Conservation (phyloP, 78 protist genomes). For the Reticulomyxa filosa region DNA sequence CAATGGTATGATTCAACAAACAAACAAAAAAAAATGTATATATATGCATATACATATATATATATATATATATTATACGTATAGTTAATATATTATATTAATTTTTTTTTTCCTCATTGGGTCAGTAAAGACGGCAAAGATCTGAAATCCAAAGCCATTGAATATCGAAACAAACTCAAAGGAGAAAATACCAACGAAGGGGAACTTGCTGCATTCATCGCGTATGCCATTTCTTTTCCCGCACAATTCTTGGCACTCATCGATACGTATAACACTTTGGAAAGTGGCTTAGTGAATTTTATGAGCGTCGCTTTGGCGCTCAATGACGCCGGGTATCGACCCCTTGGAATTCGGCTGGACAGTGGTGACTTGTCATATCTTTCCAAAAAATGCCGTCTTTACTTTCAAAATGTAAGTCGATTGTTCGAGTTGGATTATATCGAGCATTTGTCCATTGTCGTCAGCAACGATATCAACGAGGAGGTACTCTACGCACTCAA, state of each 20-base stretch:
- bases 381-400: constrained; percentile 23
- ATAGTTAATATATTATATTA: not conserved
- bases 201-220: constrained; percentile 67
- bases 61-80: not conserved
- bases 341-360: constrained; percentile 68
- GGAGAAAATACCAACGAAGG: constrained; percentile 24
- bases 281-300: constrained; percentile 35
- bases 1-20: not conserved
- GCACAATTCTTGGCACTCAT: constrained; percentile 56
- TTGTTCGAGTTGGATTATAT: not conserved
- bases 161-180: not conserved
- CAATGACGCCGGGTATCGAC: constrained; percentile 29
- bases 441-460: constrained; percentile 39
- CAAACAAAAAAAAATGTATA: not conserved
- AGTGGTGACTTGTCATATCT: constrained; percentile 65
- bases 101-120: not conserved
- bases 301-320: constrained; percentile 54
- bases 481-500: not conserved
- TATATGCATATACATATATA: not conserved
- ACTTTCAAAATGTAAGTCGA: constrained; percentile 15
- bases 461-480: constrained; percentile 64
- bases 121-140: not conserved
- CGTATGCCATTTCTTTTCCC: constrained; percentile 72
- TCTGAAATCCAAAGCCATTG: not conserved
- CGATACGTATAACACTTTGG: constrained; percentile 65